A percentile compares a stretch with the other conserved stretches of the same genome.
Conservation (phyloP, 2,329 filamentous ascomycete genomes). For the Epichloe festucae region DNA sequence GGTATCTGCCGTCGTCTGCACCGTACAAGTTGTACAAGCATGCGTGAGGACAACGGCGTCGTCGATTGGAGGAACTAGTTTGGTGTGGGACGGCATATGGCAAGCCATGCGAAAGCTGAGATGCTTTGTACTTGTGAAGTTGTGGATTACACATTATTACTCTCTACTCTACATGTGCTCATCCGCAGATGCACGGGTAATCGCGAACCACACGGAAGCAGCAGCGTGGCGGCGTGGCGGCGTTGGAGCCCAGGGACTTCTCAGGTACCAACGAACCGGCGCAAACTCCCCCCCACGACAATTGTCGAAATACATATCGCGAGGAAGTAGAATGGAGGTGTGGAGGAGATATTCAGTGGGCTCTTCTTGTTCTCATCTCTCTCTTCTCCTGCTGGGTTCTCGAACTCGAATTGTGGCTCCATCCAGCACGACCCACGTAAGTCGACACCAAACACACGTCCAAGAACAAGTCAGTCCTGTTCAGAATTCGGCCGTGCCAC, state of each 20-base stretch:
- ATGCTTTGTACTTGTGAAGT: no score
- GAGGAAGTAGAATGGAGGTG: not conserved
- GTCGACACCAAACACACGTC: not conserved
- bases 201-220: not conserved
- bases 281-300: not conserved
- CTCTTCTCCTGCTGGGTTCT: not conserved
- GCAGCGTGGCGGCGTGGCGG: not conserved
- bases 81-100: not conserved
- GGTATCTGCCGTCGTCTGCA: not conserved
- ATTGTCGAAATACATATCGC: not conserved
- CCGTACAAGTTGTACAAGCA: not conserved
- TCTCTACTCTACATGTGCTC: not conserved
- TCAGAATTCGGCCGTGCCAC: not conserved
- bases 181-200: not conserved
- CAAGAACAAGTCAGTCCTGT: not conserved
- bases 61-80: not conserved
- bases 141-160: not conserved
- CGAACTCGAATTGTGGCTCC: not conserved
- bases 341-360: not conserved
- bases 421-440: not conserved
- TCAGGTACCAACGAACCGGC: not conserved
- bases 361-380: not conserved
- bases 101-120: slow-evolving; percentile 1
- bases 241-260: not conserved
- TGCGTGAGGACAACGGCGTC: not conserved